Evolutionary conservation across 345 rosid genomes (phyloP), one percentile per base, ranked within the genome.

Genomic region (Rhodomyrtus tomentosa): DNA sequence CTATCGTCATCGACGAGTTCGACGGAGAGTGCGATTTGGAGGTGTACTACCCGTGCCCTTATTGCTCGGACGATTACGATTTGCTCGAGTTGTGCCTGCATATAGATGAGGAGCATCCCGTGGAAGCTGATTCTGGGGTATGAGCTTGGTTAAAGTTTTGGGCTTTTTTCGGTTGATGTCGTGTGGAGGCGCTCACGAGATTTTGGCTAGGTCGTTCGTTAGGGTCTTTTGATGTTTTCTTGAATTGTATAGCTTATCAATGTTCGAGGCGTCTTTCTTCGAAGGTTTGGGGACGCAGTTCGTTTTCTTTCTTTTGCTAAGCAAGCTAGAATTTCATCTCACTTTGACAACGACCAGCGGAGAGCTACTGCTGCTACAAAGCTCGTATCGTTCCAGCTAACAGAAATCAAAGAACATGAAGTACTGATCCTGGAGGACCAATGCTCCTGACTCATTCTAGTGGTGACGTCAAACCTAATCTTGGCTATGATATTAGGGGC

Each of bases 21-120:
- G 93, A 92, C 32, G 91, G 58, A n/a, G 94, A 94, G 10, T 94
- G 90, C 32, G 94, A 91, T 76, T 55, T 87, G 84, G 88, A 89
- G 84, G 87, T 87, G 11, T 94, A 94, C 86, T 92, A 88, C 76
- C 84, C 88, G 48, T 94, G 97, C 87, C 94, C 94, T 18, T 91
- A 89, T 85, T 94, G 97, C 84, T 87, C 93, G 5, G 95, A 92
- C 86, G 94, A 90, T 88, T 94, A 89, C 49, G 81, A 82, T 79
- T 93, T 91, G 80, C 86, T 91, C 49, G 88, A 91, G 55, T 88
- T 93, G 48, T 91, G 91, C 81, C 90, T 92, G 86, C 95, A 94
- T 87, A 87, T 94, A 50, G 92, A 88, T 1, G 94, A 90, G 82
- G 93, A 91, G 81, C 97, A 94, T 87, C 94, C 92, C n/a, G 83